A percentile compares a stretch with the other conserved stretches of the same genome.
Evolutionary conservation across 2,329 filamentous ascomycete species (phyloP).

Genomic region (Arthrobotrys musiformis): DNA sequence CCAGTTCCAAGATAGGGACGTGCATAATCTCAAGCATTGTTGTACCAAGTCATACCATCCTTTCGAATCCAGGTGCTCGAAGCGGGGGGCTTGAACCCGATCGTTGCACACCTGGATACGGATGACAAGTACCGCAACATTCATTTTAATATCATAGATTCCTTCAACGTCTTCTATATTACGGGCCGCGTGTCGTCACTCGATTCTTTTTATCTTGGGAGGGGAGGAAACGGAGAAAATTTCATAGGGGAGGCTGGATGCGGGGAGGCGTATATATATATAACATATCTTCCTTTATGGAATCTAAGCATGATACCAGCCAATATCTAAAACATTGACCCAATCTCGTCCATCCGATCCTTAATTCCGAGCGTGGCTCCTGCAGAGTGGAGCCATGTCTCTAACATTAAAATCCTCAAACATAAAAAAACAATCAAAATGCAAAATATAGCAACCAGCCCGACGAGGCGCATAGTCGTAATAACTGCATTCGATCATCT

Average conservation of each 20-base stretch:
- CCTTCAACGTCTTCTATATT: neutral
- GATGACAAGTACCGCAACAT: too few relatives aligned
- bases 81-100: neutral
- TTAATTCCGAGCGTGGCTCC: neutral
- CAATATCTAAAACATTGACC: too few relatives aligned
- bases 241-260: too few relatives aligned
- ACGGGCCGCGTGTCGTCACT: neutral
- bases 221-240: too few relatives aligned
- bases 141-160: neutral
- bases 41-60: too few relatives aligned
- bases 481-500: neutral
- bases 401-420: neutral
- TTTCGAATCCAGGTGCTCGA: too few relatives aligned
- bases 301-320: too few relatives aligned
- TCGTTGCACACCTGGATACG: neutral
- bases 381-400: neutral
- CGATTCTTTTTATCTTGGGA: too few relatives aligned
- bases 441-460: constrained; percentile 16
- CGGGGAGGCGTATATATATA: too few relatives aligned
- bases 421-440: neutral
- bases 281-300: too few relatives aligned
- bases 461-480: neutral
- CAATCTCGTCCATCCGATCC: neutral
- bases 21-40: neutral
- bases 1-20: neutral